phyloP scores from a whole-genome alignment of 768 basidiomycete species.

The Russula vinacea region DNA sequence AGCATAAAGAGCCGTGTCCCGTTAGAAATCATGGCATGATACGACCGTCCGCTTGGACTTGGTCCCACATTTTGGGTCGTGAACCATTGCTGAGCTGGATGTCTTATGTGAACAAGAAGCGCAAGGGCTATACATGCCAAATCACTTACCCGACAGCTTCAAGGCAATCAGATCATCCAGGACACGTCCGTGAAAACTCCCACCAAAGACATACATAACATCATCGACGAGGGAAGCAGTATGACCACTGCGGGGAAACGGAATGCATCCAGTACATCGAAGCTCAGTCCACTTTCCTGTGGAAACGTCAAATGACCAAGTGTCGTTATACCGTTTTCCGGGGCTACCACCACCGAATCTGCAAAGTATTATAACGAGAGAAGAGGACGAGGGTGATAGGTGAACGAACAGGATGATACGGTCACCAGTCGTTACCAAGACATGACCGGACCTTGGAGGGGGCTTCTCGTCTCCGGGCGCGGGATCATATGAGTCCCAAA shows the following conservation, averaged over 20 bases:
- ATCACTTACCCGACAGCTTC: conserved; percentile 86
- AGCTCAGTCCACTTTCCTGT: conserved; percentile 87
- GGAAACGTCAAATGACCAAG: conserved; percentile 87
- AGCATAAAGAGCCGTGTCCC: conserved; percentile 88
- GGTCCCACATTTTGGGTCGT: conserved; percentile 99
- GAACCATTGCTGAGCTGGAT: conserved; percentile 91
- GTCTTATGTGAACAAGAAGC: conserved; percentile 3
- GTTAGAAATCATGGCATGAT: conserved; percentile 95
- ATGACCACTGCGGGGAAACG: conserved; percentile 91
- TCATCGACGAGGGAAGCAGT: conserved; percentile 97
- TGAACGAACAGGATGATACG: conserved; percentile 25
- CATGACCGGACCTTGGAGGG: conserved; percentile 86
- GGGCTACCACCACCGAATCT: conserved; percentile 98
- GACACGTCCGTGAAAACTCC: conserved; percentile 90
- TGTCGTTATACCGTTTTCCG: conserved; percentile 98
- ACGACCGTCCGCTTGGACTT: conserved; percentile 84
- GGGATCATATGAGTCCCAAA: conserved; percentile 80
- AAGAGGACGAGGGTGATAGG: conserved; percentile 19
- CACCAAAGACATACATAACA: conserved; percentile 97
- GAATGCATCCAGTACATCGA: conserved; percentile 94
- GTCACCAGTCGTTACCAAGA: conserved; percentile 77
- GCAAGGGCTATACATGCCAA: not conserved
- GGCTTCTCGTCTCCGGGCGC: conserved; percentile 54
- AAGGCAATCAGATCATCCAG: conserved; percentile 92
- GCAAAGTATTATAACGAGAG: conserved; percentile 10